Evolutionary conservation across 805 yeast species (phyloP).

Genomic region (Limtongia smithiae): DNA sequence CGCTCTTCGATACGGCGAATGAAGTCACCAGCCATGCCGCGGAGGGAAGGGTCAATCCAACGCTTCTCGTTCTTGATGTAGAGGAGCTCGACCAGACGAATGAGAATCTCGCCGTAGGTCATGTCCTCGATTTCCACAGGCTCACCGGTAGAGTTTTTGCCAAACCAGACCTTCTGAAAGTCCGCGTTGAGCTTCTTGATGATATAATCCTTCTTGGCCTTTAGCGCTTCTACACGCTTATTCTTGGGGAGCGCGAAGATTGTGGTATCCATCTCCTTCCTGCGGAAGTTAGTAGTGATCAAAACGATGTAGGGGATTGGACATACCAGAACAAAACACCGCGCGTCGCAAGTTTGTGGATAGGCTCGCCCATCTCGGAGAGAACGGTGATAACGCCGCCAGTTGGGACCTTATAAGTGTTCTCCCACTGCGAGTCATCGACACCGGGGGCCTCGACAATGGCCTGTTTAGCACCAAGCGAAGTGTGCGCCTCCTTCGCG

Average conservation of each 20-base stretch:
- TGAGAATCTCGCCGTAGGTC: slow-evolving; percentile 90
- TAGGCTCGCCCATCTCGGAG: slow-evolving; percentile 99
- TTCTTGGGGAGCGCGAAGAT: slow-evolving; percentile 87
- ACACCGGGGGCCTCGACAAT: slow-evolving; percentile 91
- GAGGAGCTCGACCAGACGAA: slow-evolving; percentile 82
- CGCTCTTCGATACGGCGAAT: slow-evolving; percentile 97
- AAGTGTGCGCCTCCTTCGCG: slow-evolving; percentile 92
- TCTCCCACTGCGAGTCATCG: slow-evolving; percentile 84
- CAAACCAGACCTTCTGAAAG: slow-evolving; percentile 98
- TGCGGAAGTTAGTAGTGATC: not conserved
- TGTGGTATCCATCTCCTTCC: slow-evolving; percentile 85
- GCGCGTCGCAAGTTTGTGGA: slow-evolving; percentile 96
- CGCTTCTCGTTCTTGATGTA: slow-evolving; percentile 70
- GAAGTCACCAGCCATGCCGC: slow-evolving; percentile 82
- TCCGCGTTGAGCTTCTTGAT: slow-evolving; percentile 84
- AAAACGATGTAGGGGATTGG: not conserved
- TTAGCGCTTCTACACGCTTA: slow-evolving; percentile 69
- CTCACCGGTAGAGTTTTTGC: slow-evolving; percentile 64
- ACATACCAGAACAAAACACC: slow-evolving; percentile 85
- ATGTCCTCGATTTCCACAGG: slow-evolving; percentile 89
- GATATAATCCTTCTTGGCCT: slow-evolving; percentile 79
- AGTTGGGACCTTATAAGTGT: slow-evolving; percentile 87
- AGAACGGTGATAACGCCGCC: slow-evolving; percentile 96
- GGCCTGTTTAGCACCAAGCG: slow-evolving; percentile 88
- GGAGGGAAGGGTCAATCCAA: slow-evolving; percentile 85